Evolutionary conservation across 2,329 filamentous ascomycete species (phyloP), one percentile per base, ranked within the genome.

Genomic region (Phaeoacremonium minimum): DNA sequence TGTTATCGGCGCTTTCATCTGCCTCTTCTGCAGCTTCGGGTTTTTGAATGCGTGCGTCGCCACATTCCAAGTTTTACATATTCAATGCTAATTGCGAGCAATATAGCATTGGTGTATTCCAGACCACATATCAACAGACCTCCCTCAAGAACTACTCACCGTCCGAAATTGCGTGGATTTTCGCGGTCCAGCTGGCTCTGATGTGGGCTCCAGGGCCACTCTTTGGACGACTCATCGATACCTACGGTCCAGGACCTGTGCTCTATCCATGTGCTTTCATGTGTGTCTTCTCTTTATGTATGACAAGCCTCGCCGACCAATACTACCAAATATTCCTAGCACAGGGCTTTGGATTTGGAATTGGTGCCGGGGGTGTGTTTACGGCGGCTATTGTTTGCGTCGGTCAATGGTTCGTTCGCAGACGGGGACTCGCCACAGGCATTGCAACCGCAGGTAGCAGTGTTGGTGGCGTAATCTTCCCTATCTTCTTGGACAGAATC

Each of bases 131-230:
- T 39, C 32, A 48, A 26, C 29, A 42, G 19, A 39, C 36, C 11
- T 28, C 28, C 5, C 41, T 50, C 7, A 35, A 32, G 14, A 17
- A 28, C 18, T 50, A 50, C 32, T 30, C 40, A 5, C 14, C 47
- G 3, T 43, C 38, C 4, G 26, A 30, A 15, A 47, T 50, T 28
- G 32, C 46, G 19, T 50, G 47, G 47, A 48, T 50, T 20, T 46
- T 48, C 30, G 37, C 46, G 12, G 15, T 47, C 20, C 44, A 50
- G 33, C 40, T 48, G 13, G 14, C 40, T 14, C 37, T 48, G 20
- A 47, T 48, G 42, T 48, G 40, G 41, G 20, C 34, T 5, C 38
- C 35, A 8, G 46, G 44, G 5, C 42, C 45, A 3, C 11, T 48
- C 12, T 47, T 40, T 29, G 47, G 47, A n/a, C 46, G 46, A 6